Evolutionary conservation across 495 filamentous ascomycete species (phyloP).

Genomic region (Penicillium cosmopolitanum): DNA sequence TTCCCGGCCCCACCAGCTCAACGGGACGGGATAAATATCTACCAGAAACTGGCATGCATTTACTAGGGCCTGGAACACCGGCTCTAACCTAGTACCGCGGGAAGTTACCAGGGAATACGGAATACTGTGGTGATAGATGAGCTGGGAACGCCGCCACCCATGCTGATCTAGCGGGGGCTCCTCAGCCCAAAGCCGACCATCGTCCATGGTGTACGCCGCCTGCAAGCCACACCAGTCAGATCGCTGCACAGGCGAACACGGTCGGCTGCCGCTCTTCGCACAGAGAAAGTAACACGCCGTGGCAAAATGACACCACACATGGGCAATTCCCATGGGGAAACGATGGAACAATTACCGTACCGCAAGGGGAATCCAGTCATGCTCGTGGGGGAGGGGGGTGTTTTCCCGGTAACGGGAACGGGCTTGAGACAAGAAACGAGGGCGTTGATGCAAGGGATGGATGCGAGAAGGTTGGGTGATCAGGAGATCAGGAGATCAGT

Average conservation of each 20-base stretch:
- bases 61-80: not conserved
- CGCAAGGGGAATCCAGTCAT: not conserved
- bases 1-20: no score
- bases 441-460: slow-evolving; percentile 29
- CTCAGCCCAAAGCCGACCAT: slow-evolving; percentile 16
- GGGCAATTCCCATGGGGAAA: slow-evolving; percentile 4
- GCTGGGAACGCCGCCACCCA: not conserved
- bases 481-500: slow-evolving; percentile 27
- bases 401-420: slow-evolving; percentile 15
- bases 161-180: not conserved
- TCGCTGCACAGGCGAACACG: slow-evolving; percentile 22
- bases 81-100: not conserved
- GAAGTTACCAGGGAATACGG: not conserved
- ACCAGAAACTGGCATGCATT: no score
- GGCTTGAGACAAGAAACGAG: slow-evolving; percentile 19
- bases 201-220: slow-evolving; percentile 18
- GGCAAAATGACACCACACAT: slow-evolving; percentile 30
- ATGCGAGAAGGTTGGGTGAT: slow-evolving; percentile 16
- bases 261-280: slow-evolving; percentile 12
- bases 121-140: not conserved
- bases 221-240: slow-evolving; percentile 33
- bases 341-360: not conserved
- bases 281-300: slow-evolving; percentile 1
- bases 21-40: not conserved
- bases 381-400: slow-evolving; percentile 16